Percentiles rank a stretch among this genome's conserved stretches.
phyloP scores from a whole-genome alignment of 2,329 filamentous ascomycete species.

The Herpotrichia juniperi region DNA sequence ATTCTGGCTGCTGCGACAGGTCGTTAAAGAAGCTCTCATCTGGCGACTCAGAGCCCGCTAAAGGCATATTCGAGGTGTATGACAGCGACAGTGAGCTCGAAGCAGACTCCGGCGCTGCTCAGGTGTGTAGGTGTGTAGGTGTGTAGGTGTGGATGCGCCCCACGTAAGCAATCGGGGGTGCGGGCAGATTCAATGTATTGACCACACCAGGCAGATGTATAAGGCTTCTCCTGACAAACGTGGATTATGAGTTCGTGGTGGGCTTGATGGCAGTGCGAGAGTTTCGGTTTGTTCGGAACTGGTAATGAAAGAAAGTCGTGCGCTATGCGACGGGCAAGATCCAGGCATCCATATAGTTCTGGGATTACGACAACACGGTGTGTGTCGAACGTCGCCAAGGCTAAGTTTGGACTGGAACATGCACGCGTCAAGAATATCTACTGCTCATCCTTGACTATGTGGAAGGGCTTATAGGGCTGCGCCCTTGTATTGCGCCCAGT shows the following conservation, averaged over 20 bases:
- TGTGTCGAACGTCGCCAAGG: neutral
- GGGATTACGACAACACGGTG: conserved; percentile 1
- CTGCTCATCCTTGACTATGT: neutral
- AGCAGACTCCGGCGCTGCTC: conserved; percentile 1
- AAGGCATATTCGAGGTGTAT: conserved; percentile 30
- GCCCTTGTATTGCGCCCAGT: neutral
- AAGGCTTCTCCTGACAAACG: neutral
- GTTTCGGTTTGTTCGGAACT: neutral
- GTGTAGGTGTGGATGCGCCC: conserved; percentile 12
- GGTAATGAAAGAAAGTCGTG: neutral
- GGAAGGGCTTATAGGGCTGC: neutral
- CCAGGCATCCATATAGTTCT: conserved; percentile 2
- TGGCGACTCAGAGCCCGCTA: conserved; percentile 38
- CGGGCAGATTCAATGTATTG: conserved; percentile 4
- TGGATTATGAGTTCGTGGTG: neutral
- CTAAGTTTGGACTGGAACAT: neutral
- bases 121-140: no score
- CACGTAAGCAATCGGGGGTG: conserved; percentile 24
- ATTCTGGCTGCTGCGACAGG: conserved; percentile 52
- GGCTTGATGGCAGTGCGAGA: neutral
- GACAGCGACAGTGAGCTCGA: conserved; percentile 11
- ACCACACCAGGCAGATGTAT: neutral
- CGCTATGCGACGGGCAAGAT: neutral
- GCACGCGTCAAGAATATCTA: neutral
- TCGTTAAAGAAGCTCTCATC: conserved; percentile 64